Percentiles rank a stretch among this genome's conserved stretches.
These are phyloP conservation scores for Ascochyta lentis DNA, from an alignment of 2,329 filamentous ascomycete genomes.

Conservation along the genomic window DNA sequence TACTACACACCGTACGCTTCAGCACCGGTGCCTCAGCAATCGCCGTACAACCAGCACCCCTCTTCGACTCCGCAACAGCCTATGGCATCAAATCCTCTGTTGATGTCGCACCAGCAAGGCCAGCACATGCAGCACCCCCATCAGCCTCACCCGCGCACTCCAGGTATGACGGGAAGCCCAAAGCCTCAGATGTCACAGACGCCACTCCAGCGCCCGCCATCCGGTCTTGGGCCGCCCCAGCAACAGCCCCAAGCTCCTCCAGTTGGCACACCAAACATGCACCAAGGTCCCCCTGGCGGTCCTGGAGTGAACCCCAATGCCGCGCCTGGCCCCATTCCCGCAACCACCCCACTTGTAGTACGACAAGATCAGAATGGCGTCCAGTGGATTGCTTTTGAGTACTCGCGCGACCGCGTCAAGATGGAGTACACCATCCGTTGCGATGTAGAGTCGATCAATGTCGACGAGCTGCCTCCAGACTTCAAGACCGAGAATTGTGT, in stretches of 20 bases:
- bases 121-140: constrained; percentile 53
- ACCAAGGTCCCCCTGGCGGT: constrained; percentile 45
- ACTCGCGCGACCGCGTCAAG: constrained; percentile 95
- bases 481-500: constrained; percentile 99
- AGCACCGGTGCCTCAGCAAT: constrained; percentile 60
- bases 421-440: constrained; percentile 99
- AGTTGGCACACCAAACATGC: constrained; percentile 51
- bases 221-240: constrained; percentile 54
- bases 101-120: constrained; percentile 61
- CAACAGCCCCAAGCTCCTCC: constrained; percentile 49
- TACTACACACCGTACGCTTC: constrained; percentile 68
- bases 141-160: constrained; percentile 54
- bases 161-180: constrained; percentile 69
- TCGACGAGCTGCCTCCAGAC: constrained; percentile 80
- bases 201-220: constrained; percentile 64
- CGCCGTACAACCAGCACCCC: constrained; percentile 64
- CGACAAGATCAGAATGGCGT: constrained; percentile 95
- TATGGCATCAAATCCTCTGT: constrained; percentile 54
- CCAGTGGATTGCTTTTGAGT: constrained; percentile 99
- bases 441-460: constrained; percentile 95
- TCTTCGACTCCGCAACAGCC: constrained; percentile 63
- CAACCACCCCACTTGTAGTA: constrained; percentile 92
- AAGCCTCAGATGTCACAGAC: constrained; percentile 56
- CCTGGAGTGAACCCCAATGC: constrained; percentile 81
- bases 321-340: constrained; percentile 93